phyloP scores from a whole-genome alignment of 177 flowering plant genomes.

The Vitis hybrid region DNA sequence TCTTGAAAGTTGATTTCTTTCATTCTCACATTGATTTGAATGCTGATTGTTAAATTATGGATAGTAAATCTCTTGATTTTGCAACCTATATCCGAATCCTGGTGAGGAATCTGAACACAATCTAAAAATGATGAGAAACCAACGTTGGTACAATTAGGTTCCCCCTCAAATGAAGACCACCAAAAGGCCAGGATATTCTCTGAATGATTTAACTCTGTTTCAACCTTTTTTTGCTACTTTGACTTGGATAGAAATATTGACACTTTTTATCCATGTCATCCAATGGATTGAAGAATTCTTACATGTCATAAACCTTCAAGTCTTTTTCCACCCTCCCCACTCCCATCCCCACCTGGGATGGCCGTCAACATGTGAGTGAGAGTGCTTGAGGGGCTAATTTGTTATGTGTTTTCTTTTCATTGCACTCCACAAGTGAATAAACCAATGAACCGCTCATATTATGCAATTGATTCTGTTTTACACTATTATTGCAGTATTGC shows the following conservation, averaged over 20 bases:
- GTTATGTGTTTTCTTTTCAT: neutral
- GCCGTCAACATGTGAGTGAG: neutral
- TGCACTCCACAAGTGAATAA: neutral
- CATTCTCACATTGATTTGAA: no score
- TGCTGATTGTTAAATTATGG: no score
- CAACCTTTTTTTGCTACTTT: neutral
- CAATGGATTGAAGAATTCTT: no score
- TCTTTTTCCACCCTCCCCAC: no score
- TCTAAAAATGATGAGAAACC: no score
- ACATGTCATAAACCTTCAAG: no score
- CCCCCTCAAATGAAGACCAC: neutral
- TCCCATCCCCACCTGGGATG: no score
- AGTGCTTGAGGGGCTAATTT: neutral
- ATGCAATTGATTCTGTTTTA: neutral
- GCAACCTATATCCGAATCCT: no score
- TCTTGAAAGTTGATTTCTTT: no score
- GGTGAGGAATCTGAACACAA: no score
- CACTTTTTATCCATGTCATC: no score
- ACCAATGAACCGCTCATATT: neutral
- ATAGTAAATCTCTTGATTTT: no score
- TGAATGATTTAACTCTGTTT: neutral
- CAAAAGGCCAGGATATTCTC: neutral
- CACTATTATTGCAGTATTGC: neutral
- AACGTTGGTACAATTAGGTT: neutral
- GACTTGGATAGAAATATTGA: neutral